Base-by-base conservation (phyloP, 352 stramenopile genomes). In the Phytopythium aichiense region DNA sequence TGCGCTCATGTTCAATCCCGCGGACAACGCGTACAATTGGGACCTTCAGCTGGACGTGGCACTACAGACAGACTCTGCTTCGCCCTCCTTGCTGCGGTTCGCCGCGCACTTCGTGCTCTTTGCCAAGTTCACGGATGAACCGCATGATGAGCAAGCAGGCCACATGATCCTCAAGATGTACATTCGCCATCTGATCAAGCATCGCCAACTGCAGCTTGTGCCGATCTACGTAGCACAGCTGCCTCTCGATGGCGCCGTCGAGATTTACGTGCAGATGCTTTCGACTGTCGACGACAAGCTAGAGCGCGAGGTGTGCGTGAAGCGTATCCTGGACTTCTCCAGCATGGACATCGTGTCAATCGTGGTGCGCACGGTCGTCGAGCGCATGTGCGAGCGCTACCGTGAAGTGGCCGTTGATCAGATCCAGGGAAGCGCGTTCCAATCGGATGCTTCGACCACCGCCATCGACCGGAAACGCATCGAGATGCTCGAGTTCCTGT, bases 111-210 rank as follows among this genome's bases (percentile, higher is more conserved):
- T 95, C 52, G 74, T 92, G 20, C 71, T 92, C 42, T 92, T 94
- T 33, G 74, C 84, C 7, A 60, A 63, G 22, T 88, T 86, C 61
- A 93, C 84, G 37, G 81, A 77, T 11, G 82, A 93, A 51, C 67
- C 64, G 8, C 89, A 89, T 43, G 79, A 92, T 49, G 73, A 81
- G 33, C 64, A 76, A 35, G 76, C 81, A 4, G 77, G 77, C 22
- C 80, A 93, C 64, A 89, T 91, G 72, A 91, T 93, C 64, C 50
- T 92, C 18, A 93, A 93, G 65, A 60, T 81, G 22, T 95, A 95
- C 58, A 88, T 95, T 61, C 81, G 87, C 0, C 83, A 95, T 55
- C 62, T 95, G 23, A 80, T 92, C 30, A 87, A 92, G 68, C 83
- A 92, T 28, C 74, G 74, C 2, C 84, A 95, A 40, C 72, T 89